Percentiles rank a stretch among this genome's conserved stretches.
phyloP scores from a whole-genome alignment of 306 rosid species.

The Sechiopsis laciniata region DNA sequence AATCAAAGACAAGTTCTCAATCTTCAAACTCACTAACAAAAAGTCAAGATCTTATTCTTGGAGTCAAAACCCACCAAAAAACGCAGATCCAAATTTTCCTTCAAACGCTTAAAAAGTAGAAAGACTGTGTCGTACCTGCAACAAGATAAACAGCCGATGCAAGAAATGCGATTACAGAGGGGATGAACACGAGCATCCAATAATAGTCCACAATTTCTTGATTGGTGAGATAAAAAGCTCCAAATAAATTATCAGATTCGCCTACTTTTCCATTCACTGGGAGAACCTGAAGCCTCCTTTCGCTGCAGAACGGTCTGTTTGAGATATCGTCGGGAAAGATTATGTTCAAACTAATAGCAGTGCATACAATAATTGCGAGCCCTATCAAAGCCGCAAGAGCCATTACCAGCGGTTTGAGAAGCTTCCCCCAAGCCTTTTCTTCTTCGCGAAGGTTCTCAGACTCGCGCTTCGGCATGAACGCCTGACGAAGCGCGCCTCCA shows the following conservation, averaged over 20 bases:
- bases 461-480: conserved; percentile 89
- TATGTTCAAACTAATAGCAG: conserved; percentile 56
- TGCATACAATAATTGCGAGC: conserved; percentile 35
- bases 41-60: no score
- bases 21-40: no score
- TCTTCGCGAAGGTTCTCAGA: conserved; percentile 79
- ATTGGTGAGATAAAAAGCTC: conserved; percentile 73
- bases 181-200: conserved; percentile 87
- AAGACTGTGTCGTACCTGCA: conserved; percentile 50
- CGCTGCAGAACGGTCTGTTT: conserved; percentile 63
- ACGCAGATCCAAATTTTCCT: no score
- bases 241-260: conserved; percentile 49
- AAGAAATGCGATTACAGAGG: conserved; percentile 52
- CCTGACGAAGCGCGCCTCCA: conserved; percentile 93
- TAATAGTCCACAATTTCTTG: conserved; percentile 84
- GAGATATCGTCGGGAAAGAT: conserved; percentile 52
- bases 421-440: conserved; percentile 76
- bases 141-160: conserved; percentile 55
- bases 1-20: no score
- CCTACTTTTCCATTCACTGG: conserved; percentile 47
- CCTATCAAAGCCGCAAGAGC: conserved; percentile 30
- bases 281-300: conserved; percentile 53
- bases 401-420: conserved; percentile 57
- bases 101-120: no score
- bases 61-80: no score